Evolutionary conservation across 192 early-diverging fungal genomes (phyloP), one percentile per base, ranked within the genome.

Genomic region (Coemansia sp.): DNA sequence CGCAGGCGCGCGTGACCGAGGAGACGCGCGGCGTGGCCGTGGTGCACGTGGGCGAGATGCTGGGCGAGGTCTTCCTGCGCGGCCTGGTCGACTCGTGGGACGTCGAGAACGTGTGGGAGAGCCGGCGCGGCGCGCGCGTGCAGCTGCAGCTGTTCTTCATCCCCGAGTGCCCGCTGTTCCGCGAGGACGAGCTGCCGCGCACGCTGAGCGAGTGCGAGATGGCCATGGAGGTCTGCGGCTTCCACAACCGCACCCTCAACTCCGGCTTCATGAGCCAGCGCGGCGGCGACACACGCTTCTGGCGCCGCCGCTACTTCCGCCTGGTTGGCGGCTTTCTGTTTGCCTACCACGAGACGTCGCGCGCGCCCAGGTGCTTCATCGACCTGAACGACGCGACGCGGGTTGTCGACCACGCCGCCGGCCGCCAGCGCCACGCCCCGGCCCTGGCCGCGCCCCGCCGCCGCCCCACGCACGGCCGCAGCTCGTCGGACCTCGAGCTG

Each of bases 61-160:
- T 85, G 14, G 67, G 75, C 33, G 76, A 76, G 38, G 79, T 82
- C n/a, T 85, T 82, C 34, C 39, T 79, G 57, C 75, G 70, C 35
- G 76, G 70, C 2, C 79, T 79, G 16, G 71, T 85, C 10, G 79
- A 77, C 63, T 74, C 72, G 45, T 85, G 79, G 79, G 76, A 78
- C 42, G 79, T 85, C 11, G 79, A 85, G 47, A 79, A 77, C 26
- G 76, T 79, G 26, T 85, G 79, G 79, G 72, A 78, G 55, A 82
- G 70, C 70, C 69, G 72, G 42, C 72, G 72, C 37, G 79, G 73
- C 0, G 83, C 73, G n/a, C 69, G 70, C 1, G 28, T 85, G 31
- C 69, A 78, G 58, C 62, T 85, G 52, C 83, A 85, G 72, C 65
- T 85, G n/a, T 85, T 82, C 47, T 85, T 76, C 36, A 73, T 85